Conservation (phyloP, 139 green algal species). For the Auxenochlorella pyrenoidosa region DNA sequence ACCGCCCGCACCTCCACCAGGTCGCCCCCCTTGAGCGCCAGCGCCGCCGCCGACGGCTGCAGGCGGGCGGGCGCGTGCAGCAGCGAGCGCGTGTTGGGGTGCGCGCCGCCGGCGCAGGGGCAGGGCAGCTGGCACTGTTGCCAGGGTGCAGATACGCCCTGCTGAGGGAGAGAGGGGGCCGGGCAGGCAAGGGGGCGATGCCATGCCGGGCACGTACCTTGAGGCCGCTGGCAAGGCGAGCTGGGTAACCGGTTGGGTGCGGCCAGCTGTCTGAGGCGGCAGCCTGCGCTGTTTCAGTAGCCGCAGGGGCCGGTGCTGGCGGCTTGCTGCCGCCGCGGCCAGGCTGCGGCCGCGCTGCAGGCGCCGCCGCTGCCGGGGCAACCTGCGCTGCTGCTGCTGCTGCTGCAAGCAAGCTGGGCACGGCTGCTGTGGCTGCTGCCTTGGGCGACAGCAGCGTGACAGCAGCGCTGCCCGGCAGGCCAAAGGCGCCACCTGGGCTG, state of each 20-base stretch:
- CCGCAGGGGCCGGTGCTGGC: not conserved
- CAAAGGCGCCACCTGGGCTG: not conserved
- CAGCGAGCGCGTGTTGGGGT: not conserved
- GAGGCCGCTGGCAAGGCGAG: not conserved
- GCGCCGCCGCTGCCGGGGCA: not conserved
- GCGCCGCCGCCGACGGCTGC: not conserved
- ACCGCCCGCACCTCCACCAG: conserved; percentile 13
- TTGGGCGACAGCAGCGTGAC: not conserved
- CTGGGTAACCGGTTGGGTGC: not conserved
- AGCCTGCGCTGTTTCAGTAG: not conserved
- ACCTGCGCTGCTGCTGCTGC: not conserved
- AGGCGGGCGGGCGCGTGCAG: not conserved
- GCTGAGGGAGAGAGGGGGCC: too few species aligned
- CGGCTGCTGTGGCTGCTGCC: not conserved
- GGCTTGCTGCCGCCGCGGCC: too few species aligned
- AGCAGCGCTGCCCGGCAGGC: not conserved
- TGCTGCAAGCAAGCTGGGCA: not conserved
- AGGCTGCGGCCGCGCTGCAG: not conserved
- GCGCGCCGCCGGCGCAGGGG: too few species aligned
- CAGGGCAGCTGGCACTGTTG: too few species aligned
- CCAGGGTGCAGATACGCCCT: too few species aligned
- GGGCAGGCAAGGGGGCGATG: too few species aligned
- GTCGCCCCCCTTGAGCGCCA: not conserved
- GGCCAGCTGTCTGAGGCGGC: not conserved
- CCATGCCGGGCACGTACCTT: not conserved